Base-by-base conservation (phyloP, 257 asterid genomes). In the Thymus quinquecostatus region DNA sequence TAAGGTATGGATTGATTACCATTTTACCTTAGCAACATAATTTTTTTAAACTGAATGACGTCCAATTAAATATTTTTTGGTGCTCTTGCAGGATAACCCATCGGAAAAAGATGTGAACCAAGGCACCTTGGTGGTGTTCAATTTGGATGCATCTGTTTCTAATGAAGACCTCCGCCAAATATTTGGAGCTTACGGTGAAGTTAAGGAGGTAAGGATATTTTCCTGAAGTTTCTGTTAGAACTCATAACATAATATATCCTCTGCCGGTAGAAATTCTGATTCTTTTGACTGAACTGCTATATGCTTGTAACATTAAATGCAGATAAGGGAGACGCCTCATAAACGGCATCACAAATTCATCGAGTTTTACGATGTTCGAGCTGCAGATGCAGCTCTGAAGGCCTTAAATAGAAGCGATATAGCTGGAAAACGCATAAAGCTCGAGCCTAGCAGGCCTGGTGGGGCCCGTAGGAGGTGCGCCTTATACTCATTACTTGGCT, bases 381-480 rank as follows among this genome's bases (percentile, higher is more conserved):
- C 95, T 60, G 93, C 99, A 14, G 99, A 94, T 61, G 97, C 92
- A 21, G 99, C 99, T 77, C 95, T 94, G 54, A 94, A 89, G 87
- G 95, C 97, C 65, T 84, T 94, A 83, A 94, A 91, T 74, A 86
- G 97, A 77, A 82, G 96, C 53, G 97, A 94, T 82, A 94, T 94
- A 67, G 99, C 97, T 85, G 99, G 97, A 61, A 91, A 94, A 82
- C 95, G 97, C 77, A 94, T 94, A 78, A 94, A 91, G 84, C 97
- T 94, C 59, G 99, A 94, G 82, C 99, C 95, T 74, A 94, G 99
- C 84, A 84, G 99, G 63, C 99, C 99, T 38, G 99, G 99, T 75
- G 99, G 99, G 68, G 91, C 98, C 75, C 97, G 98, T 58, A 86
- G 96, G 66, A 91, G 89, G 98, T 93, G 85, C 14, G 73, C 45